These are phyloP conservation scores for Diplocarpon rosae DNA, from an alignment of 2,329 filamentous ascomycete genomes.

Conservation along the genomic window DNA sequence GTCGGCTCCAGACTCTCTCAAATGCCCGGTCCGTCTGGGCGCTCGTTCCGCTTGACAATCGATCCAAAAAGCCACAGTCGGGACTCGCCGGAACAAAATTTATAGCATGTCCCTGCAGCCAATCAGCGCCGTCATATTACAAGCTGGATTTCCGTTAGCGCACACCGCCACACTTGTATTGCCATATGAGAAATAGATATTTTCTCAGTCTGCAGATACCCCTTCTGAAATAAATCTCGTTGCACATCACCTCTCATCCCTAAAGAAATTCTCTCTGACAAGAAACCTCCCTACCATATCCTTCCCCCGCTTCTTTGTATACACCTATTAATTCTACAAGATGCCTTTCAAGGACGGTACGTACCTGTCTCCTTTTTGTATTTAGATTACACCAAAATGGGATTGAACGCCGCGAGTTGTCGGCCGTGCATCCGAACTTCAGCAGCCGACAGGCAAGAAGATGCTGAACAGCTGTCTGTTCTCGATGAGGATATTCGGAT, in stretches of 20 bases:
- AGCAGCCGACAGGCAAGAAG: not conserved
- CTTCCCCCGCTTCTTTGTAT: conserved; percentile 4
- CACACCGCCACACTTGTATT: not conserved
- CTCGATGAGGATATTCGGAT: not conserved
- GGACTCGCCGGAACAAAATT: no score
- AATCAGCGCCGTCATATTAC: not conserved
- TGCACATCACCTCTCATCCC: no score
- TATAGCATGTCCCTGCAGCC: not conserved
- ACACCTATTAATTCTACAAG: conserved; percentile 24
- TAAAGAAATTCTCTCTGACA: no score
- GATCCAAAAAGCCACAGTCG: not conserved
- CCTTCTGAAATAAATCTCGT: no score
- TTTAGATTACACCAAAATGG: conserved; percentile 5
- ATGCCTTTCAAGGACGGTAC: conserved; percentile 32
- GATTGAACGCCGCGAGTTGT: conserved; percentile 9
- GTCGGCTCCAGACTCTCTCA: not conserved
- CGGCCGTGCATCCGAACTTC: not conserved
- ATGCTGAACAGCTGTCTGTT: not conserved
- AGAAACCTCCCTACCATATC: conserved; percentile 5
- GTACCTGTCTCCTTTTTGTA: conserved; percentile 16
- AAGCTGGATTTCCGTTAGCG: no score
- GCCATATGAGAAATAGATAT: no score
- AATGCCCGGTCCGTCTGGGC: not conserved
- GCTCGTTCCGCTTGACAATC: not conserved
- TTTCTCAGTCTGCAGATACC: no score